Base-by-base conservation (phyloP, 306 rosid genomes). In the Glycyrrhiza uralensis region DNA sequence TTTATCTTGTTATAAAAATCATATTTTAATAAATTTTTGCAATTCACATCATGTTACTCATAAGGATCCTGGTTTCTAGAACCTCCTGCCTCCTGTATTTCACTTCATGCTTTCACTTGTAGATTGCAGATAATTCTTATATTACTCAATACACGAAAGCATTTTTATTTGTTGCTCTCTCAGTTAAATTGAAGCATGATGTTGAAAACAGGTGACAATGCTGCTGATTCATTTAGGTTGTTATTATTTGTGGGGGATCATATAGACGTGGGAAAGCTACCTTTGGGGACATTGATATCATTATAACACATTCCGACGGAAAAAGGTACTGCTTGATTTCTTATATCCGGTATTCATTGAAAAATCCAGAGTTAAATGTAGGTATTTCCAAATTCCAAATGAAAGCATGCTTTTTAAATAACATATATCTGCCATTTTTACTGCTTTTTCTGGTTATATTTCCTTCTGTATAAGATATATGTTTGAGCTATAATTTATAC, bases 221-320 rank as follows among this genome's bases (percentile, higher is more conserved):
- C 13, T 71, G 22, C 33, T 33, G 7, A 69, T 33, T 51, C 44
- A 28, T 79, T 66, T 76, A 94, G 98, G 87, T 85, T 76, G 72
- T 60, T 29, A 80, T 94, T 49, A 58, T 89, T 52, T 94, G 98
- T 76, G 98, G 98, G 61, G 97, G 98, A 76, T 94, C 98, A 71
- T 94, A 72, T 79, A 84, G 97, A 73, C 94, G 97, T 17, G 96
- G 98, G 55, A 94, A 89, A 85, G 85, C 96, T 62, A 86, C 91
- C 32, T 94, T 96, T 71, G 98, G 98, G 49, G 98, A 94, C 85
- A 82, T 94, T 80, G 98, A 94, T 77, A 72, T 94, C 79, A 66
- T 94, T 77, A 79, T 91, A 49, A 94, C 97, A 26, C 97, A 94
- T 82, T 95, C 96, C 44, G 96, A 94, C 86, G 97, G 96, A 70